Conservation (phyloP, 2,329 filamentous ascomycete genomes). For the Xylariaceae sp. region DNA sequence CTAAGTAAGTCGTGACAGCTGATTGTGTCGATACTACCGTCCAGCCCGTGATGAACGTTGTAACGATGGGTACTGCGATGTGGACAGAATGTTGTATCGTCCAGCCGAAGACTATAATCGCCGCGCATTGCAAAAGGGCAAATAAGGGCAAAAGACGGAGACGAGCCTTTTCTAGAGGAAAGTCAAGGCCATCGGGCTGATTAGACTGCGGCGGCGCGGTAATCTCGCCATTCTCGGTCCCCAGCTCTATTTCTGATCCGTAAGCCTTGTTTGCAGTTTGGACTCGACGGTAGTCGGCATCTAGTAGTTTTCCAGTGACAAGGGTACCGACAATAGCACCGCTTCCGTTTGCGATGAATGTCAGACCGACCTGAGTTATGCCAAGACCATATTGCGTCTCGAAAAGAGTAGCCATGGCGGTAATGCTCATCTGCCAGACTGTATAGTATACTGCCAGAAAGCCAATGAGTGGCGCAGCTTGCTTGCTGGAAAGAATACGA, state of each 20-base stretch:
- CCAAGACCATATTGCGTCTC: slow-evolving; percentile 39
- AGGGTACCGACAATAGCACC: slow-evolving; percentile 54
- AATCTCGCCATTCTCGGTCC: background rate
- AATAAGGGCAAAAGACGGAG: slow-evolving; percentile 48
- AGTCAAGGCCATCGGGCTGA: slow-evolving; percentile 21
- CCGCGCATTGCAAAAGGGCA: slow-evolving; percentile 41
- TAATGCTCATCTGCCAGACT: slow-evolving; percentile 56
- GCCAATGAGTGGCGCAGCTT: slow-evolving; percentile 42
- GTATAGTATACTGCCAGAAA: slow-evolving; percentile 51
- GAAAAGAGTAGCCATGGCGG: slow-evolving; percentile 50
- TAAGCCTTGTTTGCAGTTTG: slow-evolving; percentile 30
- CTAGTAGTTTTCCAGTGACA: slow-evolving; percentile 50
- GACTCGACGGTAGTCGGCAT: slow-evolving; percentile 47
- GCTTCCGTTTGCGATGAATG: slow-evolving; percentile 54
- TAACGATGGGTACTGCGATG: slow-evolving; percentile 48
- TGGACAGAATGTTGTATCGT: slow-evolving; percentile 44
- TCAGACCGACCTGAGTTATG: slow-evolving; percentile 46
- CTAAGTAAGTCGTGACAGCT: slow-evolving; percentile 49
- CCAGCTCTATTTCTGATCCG: background rate
- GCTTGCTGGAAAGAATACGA: slow-evolving; percentile 44
- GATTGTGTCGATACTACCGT: slow-evolving; percentile 48
- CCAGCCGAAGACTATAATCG: slow-evolving; percentile 53
- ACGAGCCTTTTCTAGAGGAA: slow-evolving; percentile 51
- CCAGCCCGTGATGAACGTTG: slow-evolving; percentile 53
- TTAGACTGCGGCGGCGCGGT: background rate